These are phyloP conservation scores for Saccharomycopsis schoenii DNA, from an alignment of 805 yeast genomes.

Conservation along the genomic window DNA sequence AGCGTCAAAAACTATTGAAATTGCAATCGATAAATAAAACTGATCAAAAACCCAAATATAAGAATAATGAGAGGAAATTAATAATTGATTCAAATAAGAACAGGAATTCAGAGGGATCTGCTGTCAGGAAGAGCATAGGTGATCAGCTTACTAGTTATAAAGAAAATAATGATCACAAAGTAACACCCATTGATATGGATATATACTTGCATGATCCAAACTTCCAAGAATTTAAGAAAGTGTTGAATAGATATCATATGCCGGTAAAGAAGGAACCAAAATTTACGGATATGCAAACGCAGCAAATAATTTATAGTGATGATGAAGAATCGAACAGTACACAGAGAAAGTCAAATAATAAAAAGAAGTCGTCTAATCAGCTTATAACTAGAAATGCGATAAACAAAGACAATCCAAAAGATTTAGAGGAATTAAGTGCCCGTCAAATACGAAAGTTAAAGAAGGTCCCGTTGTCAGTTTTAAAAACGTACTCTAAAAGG, in stretches of 20 bases:
- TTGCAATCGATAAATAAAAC: neutral
- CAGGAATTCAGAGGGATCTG: neutral
- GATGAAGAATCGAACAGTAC: slow-evolving; percentile 23
- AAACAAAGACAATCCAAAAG: neutral
- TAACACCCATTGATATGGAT: slow-evolving; percentile 20
- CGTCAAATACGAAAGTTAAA: slow-evolving; percentile 41
- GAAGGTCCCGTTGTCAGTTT: slow-evolving; percentile 54
- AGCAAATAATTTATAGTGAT: slow-evolving; percentile 14
- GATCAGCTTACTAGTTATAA: neutral
- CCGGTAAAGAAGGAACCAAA: slow-evolving; percentile 12
- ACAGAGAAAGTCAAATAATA: slow-evolving; percentile 8
- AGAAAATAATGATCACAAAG: neutral
- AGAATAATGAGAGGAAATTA: neutral
- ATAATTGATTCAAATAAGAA: neutral
- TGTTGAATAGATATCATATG: slow-evolving; percentile 29
- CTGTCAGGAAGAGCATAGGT: neutral
- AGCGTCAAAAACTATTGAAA: slow-evolving; percentile 32
- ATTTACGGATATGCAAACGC: slow-evolving; percentile 20
- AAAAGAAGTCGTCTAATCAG: slow-evolving; percentile 10
- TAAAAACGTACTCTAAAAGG: slow-evolving; percentile 47
- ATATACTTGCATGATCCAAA: slow-evolving; percentile 24
- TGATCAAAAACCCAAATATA: neutral
- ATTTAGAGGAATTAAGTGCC: slow-evolving; percentile 27
- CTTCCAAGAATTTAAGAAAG: slow-evolving; percentile 27
- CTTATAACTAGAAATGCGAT: neutral